Base-by-base conservation (phyloP, 192 early-diverging fungal species). In the Thoreauomyces humboldtii region DNA sequence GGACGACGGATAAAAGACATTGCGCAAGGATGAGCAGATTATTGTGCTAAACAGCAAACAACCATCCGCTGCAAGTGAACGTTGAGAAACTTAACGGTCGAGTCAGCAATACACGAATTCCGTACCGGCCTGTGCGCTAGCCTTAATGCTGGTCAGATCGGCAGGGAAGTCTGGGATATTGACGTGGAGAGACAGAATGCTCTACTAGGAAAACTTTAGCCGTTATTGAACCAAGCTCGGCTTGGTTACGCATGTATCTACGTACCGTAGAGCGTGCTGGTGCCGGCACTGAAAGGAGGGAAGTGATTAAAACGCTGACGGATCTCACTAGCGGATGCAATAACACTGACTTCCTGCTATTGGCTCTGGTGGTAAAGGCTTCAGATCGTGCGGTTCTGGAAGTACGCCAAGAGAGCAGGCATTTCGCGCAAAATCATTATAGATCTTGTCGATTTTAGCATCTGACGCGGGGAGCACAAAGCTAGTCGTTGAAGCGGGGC, bases 381-480 rank as follows among this genome's bases (percentile, higher is more conserved):
- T n/a, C 50, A 52, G 50, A 31, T 15, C 50, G 32, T 41, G 38
- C 9, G 15, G 27, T 31, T 15, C 27, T 4, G 25, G 27, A 14
- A 57, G 35, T 4, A 27, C 7, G 2, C 55, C 55, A 7, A 88
- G 38, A 42, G 81, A 75, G 46, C 74, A 73, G 19, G 86, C 81
- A 25, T 91, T 87, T 36, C 80, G 79, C 63, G 82, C 86, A 58
- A 91, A 89, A 52, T 93, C 91, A 47, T 80, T 62, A 62, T 88
- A 89, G 14, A 93, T 79, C 2, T 81, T 51, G 24, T 87, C 88
- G 46, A 93, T 89, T 56, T 89, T 89, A 44, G 83, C 85, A 77
- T 93, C 91, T 11, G 89, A 57, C 5, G 55, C 34, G 2, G 55
- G 55, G 34, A 57, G 6, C 11, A 43, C 41, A n/a, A n/a, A n/a